Base-by-base conservation (phyloP, 495 filamentous ascomycete genomes). In the Podospora pseudocomata region DNA sequence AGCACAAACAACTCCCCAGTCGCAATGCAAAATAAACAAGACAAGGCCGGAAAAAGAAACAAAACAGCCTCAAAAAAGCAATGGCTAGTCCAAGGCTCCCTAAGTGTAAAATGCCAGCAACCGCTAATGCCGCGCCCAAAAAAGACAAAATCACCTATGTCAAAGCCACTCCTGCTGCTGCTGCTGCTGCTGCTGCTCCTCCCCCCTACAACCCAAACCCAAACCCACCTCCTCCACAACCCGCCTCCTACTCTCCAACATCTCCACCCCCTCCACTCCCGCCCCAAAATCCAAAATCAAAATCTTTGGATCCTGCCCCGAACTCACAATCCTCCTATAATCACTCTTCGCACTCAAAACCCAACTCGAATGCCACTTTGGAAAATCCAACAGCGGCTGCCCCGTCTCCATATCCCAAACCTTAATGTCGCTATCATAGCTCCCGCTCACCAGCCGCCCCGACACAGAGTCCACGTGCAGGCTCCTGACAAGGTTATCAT, bases 331-430 rank as follows among this genome's bases (percentile, higher is more conserved):
- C 49, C 95, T 86, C 60, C 94, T 84, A 76, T 97, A 97, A 77
- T 99, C 95, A 39, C 90, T 91, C 80, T 98, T 97, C 28, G 96
- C 95, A 68, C 91, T 92, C 56, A 99, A 79, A 72, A 97, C 96
- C 96, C 96, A 98, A 73, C 92, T 96, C 18, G 90, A 89, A 54
- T 96, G 95, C 92, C 92, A 98, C 65, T 90, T 88, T 19, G 91
- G 90, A 69, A 97, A 91, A 67, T 91, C 86, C 62, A 93, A 85
- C 34, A 92, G 84, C 54, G 89, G 80, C 60, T 87, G 82, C 32
- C 93, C 93, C 4, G 87, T 88, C 60, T 89, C 86, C 71, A 92
- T 86, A 71, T 97, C 91, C 76, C 90, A 97, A 5, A 97, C 92
- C 79, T 95, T 96, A 75, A 99, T 91, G 71, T 91, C 86, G 71